phyloP scores from a whole-genome alignment of 768 basidiomycete species.

The Rhodotorula toruloides region DNA sequence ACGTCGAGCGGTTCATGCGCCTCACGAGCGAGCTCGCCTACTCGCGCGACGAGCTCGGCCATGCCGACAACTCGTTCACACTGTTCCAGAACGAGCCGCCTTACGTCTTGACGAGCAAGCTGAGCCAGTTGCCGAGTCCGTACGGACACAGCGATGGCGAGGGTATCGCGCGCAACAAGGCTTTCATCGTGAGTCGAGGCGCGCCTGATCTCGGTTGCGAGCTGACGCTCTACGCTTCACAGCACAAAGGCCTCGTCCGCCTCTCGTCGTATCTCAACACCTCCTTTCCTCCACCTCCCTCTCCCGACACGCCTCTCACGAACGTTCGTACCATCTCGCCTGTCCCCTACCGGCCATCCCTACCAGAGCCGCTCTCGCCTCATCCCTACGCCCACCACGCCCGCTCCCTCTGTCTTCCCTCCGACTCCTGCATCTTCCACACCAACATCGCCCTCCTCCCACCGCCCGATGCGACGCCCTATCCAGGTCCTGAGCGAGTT shows the following conservation, averaged over 20 bases:
- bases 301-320: neutral
- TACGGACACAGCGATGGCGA: slow-evolving; percentile 29
- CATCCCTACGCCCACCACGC: slow-evolving; percentile 36
- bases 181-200: slow-evolving; percentile 29
- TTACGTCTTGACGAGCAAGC: slow-evolving; percentile 14
- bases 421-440: slow-evolving; percentile 31
- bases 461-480: slow-evolving; percentile 24
- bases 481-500: slow-evolving; percentile 9
- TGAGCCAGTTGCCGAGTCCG: slow-evolving; percentile 16
- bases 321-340: neutral
- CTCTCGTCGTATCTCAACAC: slow-evolving; percentile 4
- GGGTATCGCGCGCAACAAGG: slow-evolving; percentile 33
- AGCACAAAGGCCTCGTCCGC: slow-evolving; percentile 30
- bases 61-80: slow-evolving; percentile 41
- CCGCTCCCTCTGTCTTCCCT: slow-evolving; percentile 15
- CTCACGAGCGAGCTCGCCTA: neutral
- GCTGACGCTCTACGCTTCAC: neutral
- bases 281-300: neutral
- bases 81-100: slow-evolving; percentile 37
- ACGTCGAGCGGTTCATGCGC: slow-evolving; percentile 30
- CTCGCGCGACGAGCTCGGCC: slow-evolving; percentile 24
- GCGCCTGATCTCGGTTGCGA: neutral
- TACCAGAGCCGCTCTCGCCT: slow-evolving; percentile 1
- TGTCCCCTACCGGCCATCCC: slow-evolving; percentile 2
- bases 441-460: slow-evolving; percentile 38